These are phyloP conservation scores for Aspergillus pseudoviridinutans DNA, from an alignment of 2,329 filamentous ascomycete genomes.

Conservation along the genomic window DNA sequence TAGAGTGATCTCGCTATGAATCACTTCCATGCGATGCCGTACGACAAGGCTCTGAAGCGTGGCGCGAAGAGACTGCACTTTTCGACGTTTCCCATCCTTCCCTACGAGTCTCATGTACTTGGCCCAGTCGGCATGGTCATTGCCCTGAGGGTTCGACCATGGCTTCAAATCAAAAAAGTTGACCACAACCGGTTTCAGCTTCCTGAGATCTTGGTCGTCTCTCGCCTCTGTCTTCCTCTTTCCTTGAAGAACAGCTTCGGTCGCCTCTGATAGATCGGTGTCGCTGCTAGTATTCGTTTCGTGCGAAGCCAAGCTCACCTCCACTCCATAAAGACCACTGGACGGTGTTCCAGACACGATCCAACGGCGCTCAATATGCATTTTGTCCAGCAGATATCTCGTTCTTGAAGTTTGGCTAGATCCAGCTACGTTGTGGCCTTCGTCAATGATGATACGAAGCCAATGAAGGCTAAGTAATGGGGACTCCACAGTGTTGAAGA, in stretches of 20 bases:
- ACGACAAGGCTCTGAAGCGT: slow-evolving; percentile 78
- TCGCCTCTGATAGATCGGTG: slow-evolving; percentile 30
- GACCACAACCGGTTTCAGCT: slow-evolving; percentile 61
- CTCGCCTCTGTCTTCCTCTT: slow-evolving; percentile 39
- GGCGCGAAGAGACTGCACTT: slow-evolving; percentile 51
- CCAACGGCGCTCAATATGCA: slow-evolving; percentile 70
- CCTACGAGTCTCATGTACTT: slow-evolving; percentile 64
- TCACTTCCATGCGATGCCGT: slow-evolving; percentile 70
- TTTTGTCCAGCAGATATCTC: slow-evolving; percentile 50
- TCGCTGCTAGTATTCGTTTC: slow-evolving; percentile 32
- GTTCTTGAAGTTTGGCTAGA: slow-evolving; percentile 57
- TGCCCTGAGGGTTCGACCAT: slow-evolving; percentile 64
- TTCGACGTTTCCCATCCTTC: slow-evolving; percentile 49
- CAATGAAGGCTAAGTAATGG: slow-evolving; percentile 71
- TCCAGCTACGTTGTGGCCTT: slow-evolving; percentile 81
- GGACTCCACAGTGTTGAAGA: slow-evolving; percentile 49
- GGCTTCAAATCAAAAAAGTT: slow-evolving; percentile 73
- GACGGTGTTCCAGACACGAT: slow-evolving; percentile 88
- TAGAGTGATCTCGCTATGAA: slow-evolving; percentile 60
- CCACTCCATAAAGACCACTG: slow-evolving; percentile 72
- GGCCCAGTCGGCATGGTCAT: slow-evolving; percentile 66
- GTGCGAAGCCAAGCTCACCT: slow-evolving; percentile 52
- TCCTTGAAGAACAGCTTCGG: slow-evolving; percentile 27
- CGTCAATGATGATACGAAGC: slow-evolving; percentile 85
- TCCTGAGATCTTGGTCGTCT: slow-evolving; percentile 53